phyloP scores from a whole-genome alignment of 495 filamentous ascomycete genomes.

The Penicillium egyptiacum region DNA sequence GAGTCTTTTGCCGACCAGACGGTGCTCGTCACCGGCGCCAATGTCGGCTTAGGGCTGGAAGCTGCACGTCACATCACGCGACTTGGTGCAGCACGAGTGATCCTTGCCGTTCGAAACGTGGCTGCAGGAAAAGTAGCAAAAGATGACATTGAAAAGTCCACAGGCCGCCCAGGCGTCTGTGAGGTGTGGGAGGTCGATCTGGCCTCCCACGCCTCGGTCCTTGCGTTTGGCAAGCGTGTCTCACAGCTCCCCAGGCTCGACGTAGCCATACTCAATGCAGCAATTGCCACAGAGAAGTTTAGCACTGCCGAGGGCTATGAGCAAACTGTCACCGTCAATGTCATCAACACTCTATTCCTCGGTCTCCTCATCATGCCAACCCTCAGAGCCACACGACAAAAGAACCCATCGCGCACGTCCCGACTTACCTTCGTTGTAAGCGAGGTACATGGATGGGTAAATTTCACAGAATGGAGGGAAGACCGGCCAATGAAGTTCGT shows the following conservation, averaged over 20 bases:
- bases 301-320: constrained; percentile 43
- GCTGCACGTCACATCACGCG: constrained; percentile 48
- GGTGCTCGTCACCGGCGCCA: constrained; percentile 54
- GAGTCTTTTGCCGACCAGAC: constrained; percentile 41
- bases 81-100: constrained; percentile 46
- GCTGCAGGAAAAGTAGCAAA: constrained; percentile 46
- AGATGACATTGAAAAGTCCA: constrained; percentile 30
- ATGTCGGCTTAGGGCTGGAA: constrained; percentile 54
- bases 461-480: constrained; percentile 33
- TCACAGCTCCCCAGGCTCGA: constrained; percentile 43
- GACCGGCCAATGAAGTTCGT: constrained; percentile 34
- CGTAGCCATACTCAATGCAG: constrained; percentile 47
- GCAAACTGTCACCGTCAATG: constrained; percentile 54
- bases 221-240: constrained; percentile 42
- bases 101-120: constrained; percentile 55
- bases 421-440: constrained; percentile 39
- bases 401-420: constrained; percentile 21
- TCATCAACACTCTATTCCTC: constrained; percentile 50
- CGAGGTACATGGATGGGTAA: constrained; percentile 39
- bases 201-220: constrained; percentile 32
- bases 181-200: constrained; percentile 61
- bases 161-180: constrained; percentile 36
- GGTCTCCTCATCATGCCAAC: constrained; percentile 46
- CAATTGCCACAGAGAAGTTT: constrained; percentile 31
- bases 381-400: constrained; percentile 34